phyloP scores from a whole-genome alignment of 2,329 filamentous ascomycete genomes.

The Talaromyces sp. region DNA sequence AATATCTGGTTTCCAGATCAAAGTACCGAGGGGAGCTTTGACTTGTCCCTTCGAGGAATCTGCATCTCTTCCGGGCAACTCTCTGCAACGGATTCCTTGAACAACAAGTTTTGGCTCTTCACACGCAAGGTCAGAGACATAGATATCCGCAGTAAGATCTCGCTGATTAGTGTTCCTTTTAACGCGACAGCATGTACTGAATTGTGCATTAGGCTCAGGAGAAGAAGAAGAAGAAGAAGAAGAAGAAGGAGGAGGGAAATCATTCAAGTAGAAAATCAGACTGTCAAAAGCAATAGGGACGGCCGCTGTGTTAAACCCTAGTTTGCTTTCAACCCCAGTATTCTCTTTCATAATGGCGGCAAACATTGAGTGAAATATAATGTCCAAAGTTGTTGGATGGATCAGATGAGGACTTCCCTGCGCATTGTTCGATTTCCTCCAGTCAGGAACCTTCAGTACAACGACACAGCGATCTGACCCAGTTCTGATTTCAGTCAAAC shows the following conservation, averaged over 20 bases:
- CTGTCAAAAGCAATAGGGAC: slow-evolving; percentile 23
- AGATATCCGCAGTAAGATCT: slow-evolving; percentile 1
- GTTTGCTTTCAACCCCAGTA: slow-evolving; percentile 4
- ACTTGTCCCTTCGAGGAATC: not conserved
- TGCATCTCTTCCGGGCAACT: not conserved
- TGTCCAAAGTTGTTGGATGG: slow-evolving; percentile 37
- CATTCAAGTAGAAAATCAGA: not conserved
- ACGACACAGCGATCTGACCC: not conserved
- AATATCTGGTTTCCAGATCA: slow-evolving; percentile 2
- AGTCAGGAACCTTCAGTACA: not conserved
- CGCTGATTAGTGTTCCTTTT: not conserved
- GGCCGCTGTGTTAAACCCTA: slow-evolving; percentile 18
- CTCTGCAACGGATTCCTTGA: slow-evolving; percentile 9
- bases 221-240: not conserved
- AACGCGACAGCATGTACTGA: not conserved
- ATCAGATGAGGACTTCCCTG: slow-evolving; percentile 32
- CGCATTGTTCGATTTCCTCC: slow-evolving; percentile 28
- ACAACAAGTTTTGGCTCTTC: not conserved
- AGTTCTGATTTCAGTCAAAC: not conserved
- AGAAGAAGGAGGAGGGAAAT: not conserved
- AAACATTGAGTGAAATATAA: slow-evolving; percentile 30
- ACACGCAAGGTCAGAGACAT: slow-evolving; percentile 6
- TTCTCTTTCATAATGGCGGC: slow-evolving; percentile 21
- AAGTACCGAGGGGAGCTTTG: not conserved
- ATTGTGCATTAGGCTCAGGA: not conserved